Base-by-base conservation (phyloP, 169 alveolate species). In the Plasmodium malariae region DNA sequence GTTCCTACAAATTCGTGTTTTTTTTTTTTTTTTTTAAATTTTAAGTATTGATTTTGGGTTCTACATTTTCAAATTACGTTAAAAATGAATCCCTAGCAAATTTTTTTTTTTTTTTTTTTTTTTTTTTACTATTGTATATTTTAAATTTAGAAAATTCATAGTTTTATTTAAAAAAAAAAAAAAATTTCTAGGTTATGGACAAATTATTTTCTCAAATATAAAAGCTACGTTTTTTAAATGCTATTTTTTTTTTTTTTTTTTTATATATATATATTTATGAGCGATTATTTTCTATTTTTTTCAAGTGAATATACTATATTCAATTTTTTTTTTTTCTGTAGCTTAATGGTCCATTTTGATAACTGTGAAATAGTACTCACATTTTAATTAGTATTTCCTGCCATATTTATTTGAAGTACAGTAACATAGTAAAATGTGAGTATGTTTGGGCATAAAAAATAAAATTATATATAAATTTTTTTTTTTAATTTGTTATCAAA, bases 371-470 rank as follows among this genome's bases (percentile, higher is more conserved):
- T 55, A 55, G 17, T 55, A 43, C 48, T 51, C 43, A 36, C 37
- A 36, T 28, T 71, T 45, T 21, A 51, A 21, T 48, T 36, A 45
- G 24, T 17, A 17, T 34, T 71, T 71, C 60, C 85, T 36, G 36
- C 14, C 19, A 48, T 55, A 71, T 71, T 45, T 51, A 45, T 14
- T 69, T 43, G 24, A 37, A 69, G 36, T 37, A 43, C 43, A 67
- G 59, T 19, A 11, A 67, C 30, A 19, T 37, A n/a, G 43, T 17
- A 24, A 0, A 19, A n/a, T 37, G 28, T 67, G 74, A 32, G 43
- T 71, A 48, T 40, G 65, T 40, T 69, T 71, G 85, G 43, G 48
- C 40, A 45, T 71, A 71, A 69, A 69, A 43, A 69, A 54, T 69
- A 21, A 71, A 36, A 71, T 71, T 48, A 48, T 71, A 48, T 26